phyloP scores from a whole-genome alignment of 257 asterid genomes.

The Solanum pinnatisectum region DNA sequence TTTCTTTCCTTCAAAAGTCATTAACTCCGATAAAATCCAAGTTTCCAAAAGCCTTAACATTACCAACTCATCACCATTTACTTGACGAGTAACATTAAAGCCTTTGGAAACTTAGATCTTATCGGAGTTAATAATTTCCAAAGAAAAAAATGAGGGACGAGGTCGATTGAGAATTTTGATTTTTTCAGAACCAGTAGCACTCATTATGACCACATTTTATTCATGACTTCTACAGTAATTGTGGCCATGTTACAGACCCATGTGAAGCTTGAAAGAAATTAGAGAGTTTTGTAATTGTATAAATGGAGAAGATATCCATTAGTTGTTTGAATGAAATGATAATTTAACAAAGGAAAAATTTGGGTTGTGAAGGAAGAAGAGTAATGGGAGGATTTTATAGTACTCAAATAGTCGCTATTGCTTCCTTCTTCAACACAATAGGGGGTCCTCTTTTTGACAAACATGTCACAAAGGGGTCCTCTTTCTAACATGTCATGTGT shows the following conservation, averaged over 20 bases:
- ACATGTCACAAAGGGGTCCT: neutral
- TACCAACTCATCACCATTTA: constrained; percentile 59
- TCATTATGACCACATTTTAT: constrained; percentile 35
- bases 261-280: neutral
- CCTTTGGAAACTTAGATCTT: constrained; percentile 58
- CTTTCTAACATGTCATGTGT: neutral
- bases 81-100: constrained; percentile 59
- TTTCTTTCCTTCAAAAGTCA: constrained; percentile 54
- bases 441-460: neutral
- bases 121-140: constrained; percentile 76
- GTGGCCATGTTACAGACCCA: neutral
- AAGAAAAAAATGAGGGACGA: constrained; percentile 49
- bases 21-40: constrained; percentile 88
- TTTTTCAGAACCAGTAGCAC: constrained; percentile 70
- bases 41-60: constrained; percentile 48
- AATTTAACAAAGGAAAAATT: neutral
- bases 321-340: neutral
- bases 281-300: neutral
- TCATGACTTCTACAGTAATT: neutral
- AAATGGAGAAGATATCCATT: neutral
- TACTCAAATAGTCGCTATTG: neutral
- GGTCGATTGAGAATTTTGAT: constrained; percentile 69
- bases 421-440: neutral
- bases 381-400: neutral
- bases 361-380: neutral